Conservation (phyloP, 495 filamentous ascomycete species). For the Neurospora sp. region DNA sequence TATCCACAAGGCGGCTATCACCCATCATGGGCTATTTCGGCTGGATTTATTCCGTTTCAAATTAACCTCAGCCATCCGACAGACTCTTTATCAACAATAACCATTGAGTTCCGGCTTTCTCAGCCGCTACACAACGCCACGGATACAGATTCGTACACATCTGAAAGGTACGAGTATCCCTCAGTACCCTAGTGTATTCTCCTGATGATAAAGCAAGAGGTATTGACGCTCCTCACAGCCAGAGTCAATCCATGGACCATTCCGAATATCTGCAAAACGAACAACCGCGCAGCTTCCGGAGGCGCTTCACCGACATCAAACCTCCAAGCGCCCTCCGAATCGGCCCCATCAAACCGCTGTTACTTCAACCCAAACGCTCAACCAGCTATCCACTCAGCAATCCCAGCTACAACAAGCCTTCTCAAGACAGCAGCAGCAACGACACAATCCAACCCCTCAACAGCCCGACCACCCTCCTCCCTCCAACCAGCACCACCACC, state of each 20-base stretch:
- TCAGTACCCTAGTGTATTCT: too few relatives aligned
- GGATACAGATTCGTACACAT: too few relatives aligned
- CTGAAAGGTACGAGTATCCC: too few relatives aligned
- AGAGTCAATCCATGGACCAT: neutral
- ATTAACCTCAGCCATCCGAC: too few relatives aligned
- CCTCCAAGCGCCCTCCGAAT: neutral
- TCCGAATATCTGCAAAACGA: neutral
- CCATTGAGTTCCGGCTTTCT: too few relatives aligned
- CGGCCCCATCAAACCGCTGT: neutral
- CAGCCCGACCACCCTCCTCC: neutral
- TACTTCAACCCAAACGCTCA: neutral
- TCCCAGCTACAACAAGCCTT: neutral
- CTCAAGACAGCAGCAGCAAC: neutral
- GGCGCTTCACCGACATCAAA: neutral
- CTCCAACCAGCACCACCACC: neutral
- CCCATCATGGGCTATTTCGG: too few relatives aligned
- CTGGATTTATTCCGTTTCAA: too few relatives aligned
- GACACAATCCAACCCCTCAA: neutral
- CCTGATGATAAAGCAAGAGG: too few relatives aligned
- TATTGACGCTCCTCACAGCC: neutral
- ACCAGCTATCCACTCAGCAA: neutral
- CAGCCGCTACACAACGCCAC: too few relatives aligned
- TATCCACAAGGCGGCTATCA: too few relatives aligned
- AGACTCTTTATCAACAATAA: too few relatives aligned
- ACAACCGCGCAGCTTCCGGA: neutral